phyloP scores from a whole-genome alignment of 2,329 filamentous ascomycete species.

The Fusarium pseudonygamai region DNA sequence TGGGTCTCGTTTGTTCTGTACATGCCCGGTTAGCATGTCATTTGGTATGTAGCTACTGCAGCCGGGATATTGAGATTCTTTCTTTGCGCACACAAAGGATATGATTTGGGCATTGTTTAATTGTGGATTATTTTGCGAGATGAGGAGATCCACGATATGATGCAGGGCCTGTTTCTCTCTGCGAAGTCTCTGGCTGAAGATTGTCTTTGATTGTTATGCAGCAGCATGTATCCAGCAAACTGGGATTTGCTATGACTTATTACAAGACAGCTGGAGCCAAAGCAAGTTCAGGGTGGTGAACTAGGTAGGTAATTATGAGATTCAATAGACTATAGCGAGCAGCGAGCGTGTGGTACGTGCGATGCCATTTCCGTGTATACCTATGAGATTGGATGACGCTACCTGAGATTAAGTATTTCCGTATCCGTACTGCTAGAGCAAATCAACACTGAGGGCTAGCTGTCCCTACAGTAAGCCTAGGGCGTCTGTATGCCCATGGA shows the following conservation, averaged over 20 bases:
- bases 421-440: neutral
- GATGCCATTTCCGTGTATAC: slow-evolving; percentile 7
- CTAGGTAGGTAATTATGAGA: neutral
- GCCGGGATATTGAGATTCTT: slow-evolving; percentile 7
- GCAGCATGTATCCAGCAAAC: neutral
- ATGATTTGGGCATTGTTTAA: neutral
- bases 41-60: neutral
- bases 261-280: neutral
- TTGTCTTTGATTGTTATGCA: neutral
- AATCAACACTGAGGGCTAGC: too few relatives aligned
- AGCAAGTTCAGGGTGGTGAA: neutral
- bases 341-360: slow-evolving; percentile 20
- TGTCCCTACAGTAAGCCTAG: neutral
- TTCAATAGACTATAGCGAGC: neutral
- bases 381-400: slow-evolving; percentile 8
- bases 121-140: neutral
- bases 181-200: neutral
- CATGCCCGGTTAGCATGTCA: slow-evolving; percentile 2
- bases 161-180: neutral
- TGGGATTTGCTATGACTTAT: slow-evolving; percentile 1
- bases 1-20: slow-evolving; percentile 6
- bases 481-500: neutral
- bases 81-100: neutral
- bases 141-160: neutral
- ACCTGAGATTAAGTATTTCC: slow-evolving; percentile 3